These are phyloP conservation scores for Pigoraptor vietnamica DNA, from an alignment of 78 protist genomes.

Conservation along the genomic window DNA sequence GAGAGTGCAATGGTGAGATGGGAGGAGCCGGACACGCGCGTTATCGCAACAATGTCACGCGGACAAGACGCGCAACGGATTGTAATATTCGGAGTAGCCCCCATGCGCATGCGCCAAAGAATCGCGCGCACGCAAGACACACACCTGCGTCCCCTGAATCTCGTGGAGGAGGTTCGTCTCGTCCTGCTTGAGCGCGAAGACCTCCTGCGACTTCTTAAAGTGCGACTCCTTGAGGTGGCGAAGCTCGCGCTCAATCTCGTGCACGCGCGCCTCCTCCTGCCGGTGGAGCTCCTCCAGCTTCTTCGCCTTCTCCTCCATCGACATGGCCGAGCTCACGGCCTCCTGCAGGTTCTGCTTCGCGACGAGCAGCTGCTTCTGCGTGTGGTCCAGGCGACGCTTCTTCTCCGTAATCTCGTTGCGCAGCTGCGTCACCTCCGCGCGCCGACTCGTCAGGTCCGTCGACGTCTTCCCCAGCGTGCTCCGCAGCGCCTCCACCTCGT, in stretches of 20 bases:
- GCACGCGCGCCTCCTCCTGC: slow-evolving; percentile 36
- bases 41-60: too few species aligned
- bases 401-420: not conserved
- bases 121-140: too few species aligned
- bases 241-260: slow-evolving; percentile 41
- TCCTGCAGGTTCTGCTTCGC: not conserved
- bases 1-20: too few species aligned
- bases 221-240: too few species aligned
- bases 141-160: too few species aligned
- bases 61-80: too few species aligned
- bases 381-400: not conserved
- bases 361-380: not conserved
- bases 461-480: not conserved
- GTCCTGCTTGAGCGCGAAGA: too few species aligned
- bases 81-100: too few species aligned
- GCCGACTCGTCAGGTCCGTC: not conserved
- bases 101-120: too few species aligned
- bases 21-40: too few species aligned
- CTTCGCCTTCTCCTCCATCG: not conserved
- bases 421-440: not conserved
- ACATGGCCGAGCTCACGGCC: not conserved
- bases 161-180: too few species aligned
- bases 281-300: slow-evolving; percentile 1
- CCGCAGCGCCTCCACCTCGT: not conserved
- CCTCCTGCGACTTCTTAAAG: too few species aligned